Base-by-base conservation (phyloP, 441 rosid species). In the Iberis amara region DNA sequence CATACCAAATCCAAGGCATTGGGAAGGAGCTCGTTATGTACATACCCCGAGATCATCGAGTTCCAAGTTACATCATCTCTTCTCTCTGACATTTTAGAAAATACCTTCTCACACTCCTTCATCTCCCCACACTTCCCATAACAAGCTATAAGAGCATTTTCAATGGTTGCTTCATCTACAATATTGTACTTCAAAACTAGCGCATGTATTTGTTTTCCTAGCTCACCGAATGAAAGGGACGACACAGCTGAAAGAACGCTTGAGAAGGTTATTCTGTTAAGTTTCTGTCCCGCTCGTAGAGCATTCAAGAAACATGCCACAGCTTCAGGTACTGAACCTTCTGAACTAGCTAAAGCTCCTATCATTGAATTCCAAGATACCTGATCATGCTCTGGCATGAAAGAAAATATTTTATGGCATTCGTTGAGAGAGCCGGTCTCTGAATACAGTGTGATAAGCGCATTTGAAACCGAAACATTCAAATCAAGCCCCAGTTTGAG, bases 301-400 rank as follows among this genome's bases (percentile, higher is more conserved):
- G 88, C 85, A 61, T 73, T 68, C 56, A 71, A 59, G 66, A 80
- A 86, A 65, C 61, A 73, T 56, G 47, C 50, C 30, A 75, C 71
- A 12, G 94, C 77, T 63, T 75, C 78, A 37, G 62, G 68, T 55
- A 65, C 59, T 35, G 73, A 71, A 47, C 55, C 64, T 51, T 79
- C 89, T 37, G 79, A 72, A 72, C 72, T 52, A 65, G 87, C 79
- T 66, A 83, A 70, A 46, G 85, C 82, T 57, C 95, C 94, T 57
- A 89, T 76, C 48, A 84, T 52, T 30, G 97, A 70, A 65, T 89
- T 89, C 95, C 95, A 89, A 30, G 97, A 83, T 47, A 89, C 86
- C 72, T 75, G 91, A 82, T 89, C 97, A 41, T 57, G 57, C 60
- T 73, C 82, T 46, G 49, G 71, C 94, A 86, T 86, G 57, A 66